Percentiles rank a stretch among this genome's conserved stretches.
Evolutionary conservation across 2,329 filamentous ascomycete species (phyloP).

Genomic region (Claviceps capensis): DNA sequence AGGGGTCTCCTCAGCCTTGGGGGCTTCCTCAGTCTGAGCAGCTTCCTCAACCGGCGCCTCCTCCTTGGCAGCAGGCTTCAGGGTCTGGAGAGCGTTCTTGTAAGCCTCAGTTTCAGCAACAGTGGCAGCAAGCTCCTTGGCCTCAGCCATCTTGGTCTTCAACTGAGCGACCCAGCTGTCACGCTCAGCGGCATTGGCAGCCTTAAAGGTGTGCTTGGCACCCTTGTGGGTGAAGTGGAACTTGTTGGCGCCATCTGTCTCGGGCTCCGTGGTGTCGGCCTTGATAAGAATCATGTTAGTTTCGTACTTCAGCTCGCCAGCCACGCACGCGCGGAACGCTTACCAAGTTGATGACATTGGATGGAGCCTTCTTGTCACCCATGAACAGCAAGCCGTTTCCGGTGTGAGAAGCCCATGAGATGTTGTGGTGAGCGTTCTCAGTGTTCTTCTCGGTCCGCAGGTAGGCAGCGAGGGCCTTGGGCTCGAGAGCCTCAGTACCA

Average conservation of each 20-base stretch:
- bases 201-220: slow-evolving; percentile 93
- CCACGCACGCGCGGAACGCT: slow-evolving; percentile 15
- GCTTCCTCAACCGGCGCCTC: slow-evolving; percentile 17
- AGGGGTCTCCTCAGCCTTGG: slow-evolving; percentile 22
- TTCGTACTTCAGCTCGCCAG: no score
- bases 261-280: slow-evolving; percentile 54
- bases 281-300: slow-evolving; percentile 12
- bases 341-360: slow-evolving; percentile 77
- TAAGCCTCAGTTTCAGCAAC: slow-evolving; percentile 72
- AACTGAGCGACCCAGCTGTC: slow-evolving; percentile 84
- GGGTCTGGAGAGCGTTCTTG: slow-evolving; percentile 69
- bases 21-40: slow-evolving; percentile 18
- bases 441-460: slow-evolving; percentile 79
- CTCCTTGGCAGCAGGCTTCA: slow-evolving; percentile 29
- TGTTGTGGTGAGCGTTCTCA: slow-evolving; percentile 59
- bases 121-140: slow-evolving; percentile 62
- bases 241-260: slow-evolving; percentile 62
- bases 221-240: slow-evolving; percentile 76
- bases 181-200: slow-evolving; percentile 57
- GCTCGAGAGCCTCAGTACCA: slow-evolving; percentile 56
- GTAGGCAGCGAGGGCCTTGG: slow-evolving; percentile 62
- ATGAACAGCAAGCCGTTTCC: slow-evolving; percentile 92
- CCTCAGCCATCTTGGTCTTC: slow-evolving; percentile 71
- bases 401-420: slow-evolving; percentile 83
- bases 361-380: slow-evolving; percentile 70